Base-by-base conservation (phyloP, 805 yeast genomes). In the Komagataella populi region DNA sequence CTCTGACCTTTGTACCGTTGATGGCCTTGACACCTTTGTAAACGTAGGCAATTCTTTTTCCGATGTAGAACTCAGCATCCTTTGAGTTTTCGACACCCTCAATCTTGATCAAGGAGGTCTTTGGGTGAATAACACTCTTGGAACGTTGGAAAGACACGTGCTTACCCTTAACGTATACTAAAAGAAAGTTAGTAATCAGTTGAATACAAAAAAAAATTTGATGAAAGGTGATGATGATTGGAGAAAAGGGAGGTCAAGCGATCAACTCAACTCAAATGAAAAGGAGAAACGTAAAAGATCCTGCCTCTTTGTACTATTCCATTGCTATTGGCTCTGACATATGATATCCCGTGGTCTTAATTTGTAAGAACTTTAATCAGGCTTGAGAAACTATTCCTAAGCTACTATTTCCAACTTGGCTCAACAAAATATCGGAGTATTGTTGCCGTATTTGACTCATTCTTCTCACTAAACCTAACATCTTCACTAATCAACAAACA, bases 61-160 rank as follows among this genome's bases (percentile, higher is more conserved):
- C 99, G 68, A 93, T 83, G 95, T 93, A 93, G 84, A 93, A 93
- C 79, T 87, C 85, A 68, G 99, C 97, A 61, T 91, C 99, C 72
- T 87, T 83, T 67, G 96, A 80, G 71, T 77, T 71, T 60, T 83
- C 72, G 67, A 93, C 99, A 77, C 96, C 96, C 81, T 93, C 99
- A 70, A 91, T 84, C 81, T 93, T 87, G 74, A 93, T 79, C 75
- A 93, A 83, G 61, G 99, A 93, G 67, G 87, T 87, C 80, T 87
- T 85, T 75, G 99, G 97, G 95, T 93, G 87, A 84, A 84, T 89
- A 72, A 85, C 87, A 76, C 83, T 83, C 89, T 93, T 93, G 67
- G 97, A 89, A 81, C 99, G 95, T 83, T 93, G 98, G 95, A 91
- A 93, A 68, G 97, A 90, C 72, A 93, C 74, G 86, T 93, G 99